A percentile compares a stretch with the other conserved stretches of the same genome.
Conservation (phyloP, 2,329 filamentous ascomycete species). For the Fusarium floridanum region DNA sequence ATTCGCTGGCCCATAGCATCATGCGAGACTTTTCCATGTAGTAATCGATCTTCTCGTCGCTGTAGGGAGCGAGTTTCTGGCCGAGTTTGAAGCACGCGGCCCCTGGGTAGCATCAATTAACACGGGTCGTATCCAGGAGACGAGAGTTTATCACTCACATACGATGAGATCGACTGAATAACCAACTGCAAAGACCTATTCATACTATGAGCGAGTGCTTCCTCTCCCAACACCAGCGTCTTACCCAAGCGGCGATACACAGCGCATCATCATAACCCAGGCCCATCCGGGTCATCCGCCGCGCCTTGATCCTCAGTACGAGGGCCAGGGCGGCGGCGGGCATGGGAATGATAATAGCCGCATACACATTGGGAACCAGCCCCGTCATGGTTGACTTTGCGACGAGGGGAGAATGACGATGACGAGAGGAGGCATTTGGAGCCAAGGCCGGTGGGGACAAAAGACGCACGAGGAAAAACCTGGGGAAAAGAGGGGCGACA, state of each 20-base stretch:
- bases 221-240: not conserved
- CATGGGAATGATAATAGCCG: conserved; percentile 35
- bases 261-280: conserved; percentile 38
- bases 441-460: not conserved
- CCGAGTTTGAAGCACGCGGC: conserved; percentile 26
- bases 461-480: not conserved
- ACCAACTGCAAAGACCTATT: conserved; percentile 28
- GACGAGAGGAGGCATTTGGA: conserved; percentile 20
- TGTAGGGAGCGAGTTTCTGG: conserved; percentile 23
- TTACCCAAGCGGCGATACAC: conserved; percentile 34
- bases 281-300: conserved; percentile 40
- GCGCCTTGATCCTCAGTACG: conserved; percentile 31
- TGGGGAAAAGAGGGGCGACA: conserved; percentile 27
- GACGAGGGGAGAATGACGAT: not conserved
- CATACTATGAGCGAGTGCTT: not conserved
- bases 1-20: conserved; percentile 32
- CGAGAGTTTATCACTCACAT: conserved; percentile 16
- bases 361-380: conserved; percentile 39
- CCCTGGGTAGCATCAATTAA: conserved; percentile 21
- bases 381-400: conserved; percentile 28
- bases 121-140: too few species aligned
- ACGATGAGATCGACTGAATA: conserved; percentile 30
- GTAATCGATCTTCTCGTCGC: conserved; percentile 15
- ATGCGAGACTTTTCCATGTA: conserved; percentile 29
- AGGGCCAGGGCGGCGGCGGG: conserved; percentile 36